phyloP scores from a whole-genome alignment of 768 basidiomycete genomes.

The Coprinellus aureogranulatus region DNA sequence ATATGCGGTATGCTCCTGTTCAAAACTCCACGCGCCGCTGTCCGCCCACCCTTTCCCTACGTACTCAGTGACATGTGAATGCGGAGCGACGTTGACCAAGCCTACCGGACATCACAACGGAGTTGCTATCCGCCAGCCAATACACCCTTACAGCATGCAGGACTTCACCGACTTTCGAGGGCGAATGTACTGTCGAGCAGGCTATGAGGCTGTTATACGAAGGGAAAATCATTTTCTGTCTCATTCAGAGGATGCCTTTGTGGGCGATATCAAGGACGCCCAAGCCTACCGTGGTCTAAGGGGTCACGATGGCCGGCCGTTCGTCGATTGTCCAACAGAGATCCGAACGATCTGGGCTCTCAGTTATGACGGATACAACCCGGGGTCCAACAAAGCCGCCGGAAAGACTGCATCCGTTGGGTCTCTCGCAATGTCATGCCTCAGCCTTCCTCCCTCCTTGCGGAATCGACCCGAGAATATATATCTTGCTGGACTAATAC shows the following conservation, averaged over 20 bases:
- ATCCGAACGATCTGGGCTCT: constrained; percentile 3
- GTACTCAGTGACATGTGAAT: background rate
- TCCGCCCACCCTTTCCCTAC: background rate
- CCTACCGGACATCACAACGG: too few species aligned
- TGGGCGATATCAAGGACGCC: constrained; percentile 1
- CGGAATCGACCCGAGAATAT: constrained; percentile 32
- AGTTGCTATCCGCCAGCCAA: background rate
- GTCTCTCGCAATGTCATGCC: constrained; percentile 24
- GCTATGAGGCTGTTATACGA: constrained; percentile 1
- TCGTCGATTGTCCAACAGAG: constrained; percentile 4
- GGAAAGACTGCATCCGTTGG: constrained; percentile 21
- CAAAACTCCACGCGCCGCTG: background rate
- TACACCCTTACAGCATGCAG: background rate
- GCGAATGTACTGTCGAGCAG: background rate
- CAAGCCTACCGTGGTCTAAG: background rate
- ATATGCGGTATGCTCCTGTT: background rate
- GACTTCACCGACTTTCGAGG: background rate
- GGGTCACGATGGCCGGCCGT: background rate
- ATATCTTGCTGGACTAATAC: constrained; percentile 27
- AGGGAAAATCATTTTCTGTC: background rate
- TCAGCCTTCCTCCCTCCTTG: constrained; percentile 31
- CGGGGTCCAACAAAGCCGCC: constrained; percentile 22
- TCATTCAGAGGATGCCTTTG: too few species aligned
- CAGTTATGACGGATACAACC: constrained; percentile 29
- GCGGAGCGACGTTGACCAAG: too few species aligned